phyloP scores from a whole-genome alignment of 768 basidiomycete species.

The Paxillus ammoniavirescens region DNA sequence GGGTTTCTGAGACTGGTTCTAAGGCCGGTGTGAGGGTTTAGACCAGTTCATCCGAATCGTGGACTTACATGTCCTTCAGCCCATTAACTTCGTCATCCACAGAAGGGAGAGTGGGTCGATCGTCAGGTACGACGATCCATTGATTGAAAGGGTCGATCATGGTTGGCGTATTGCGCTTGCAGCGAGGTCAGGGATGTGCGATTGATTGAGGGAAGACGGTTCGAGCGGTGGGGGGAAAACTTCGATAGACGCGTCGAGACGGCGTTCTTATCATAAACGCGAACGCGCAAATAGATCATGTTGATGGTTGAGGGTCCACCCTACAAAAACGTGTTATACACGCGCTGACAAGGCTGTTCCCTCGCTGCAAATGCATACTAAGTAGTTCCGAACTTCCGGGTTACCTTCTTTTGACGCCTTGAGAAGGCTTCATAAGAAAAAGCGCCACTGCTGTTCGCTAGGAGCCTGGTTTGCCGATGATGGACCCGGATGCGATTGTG shows the following conservation, averaged over 20 bases:
- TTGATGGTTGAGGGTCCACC: slow-evolving; percentile 36
- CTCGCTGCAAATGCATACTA: slow-evolving; percentile 15
- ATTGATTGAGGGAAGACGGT: neutral
- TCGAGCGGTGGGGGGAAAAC: slow-evolving; percentile 2
- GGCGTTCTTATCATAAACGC: slow-evolving; percentile 29
- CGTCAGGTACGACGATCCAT: slow-evolving; percentile 17
- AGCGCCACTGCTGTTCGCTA: slow-evolving; percentile 4
- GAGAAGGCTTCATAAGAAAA: slow-evolving; percentile 14
- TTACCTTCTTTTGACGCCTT: slow-evolving; percentile 20
- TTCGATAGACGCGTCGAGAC: slow-evolving; percentile 11
- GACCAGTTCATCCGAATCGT: neutral
- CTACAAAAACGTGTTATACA: slow-evolving; percentile 36
- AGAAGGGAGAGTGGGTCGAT: slow-evolving; percentile 13
- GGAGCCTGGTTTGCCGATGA: slow-evolving; percentile 9
- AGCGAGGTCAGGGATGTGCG: neutral
- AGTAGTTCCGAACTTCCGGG: slow-evolving; percentile 18
- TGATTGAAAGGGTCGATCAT: slow-evolving; percentile 17
- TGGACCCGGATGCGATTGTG: slow-evolving; percentile 10
- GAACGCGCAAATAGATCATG: slow-evolving; percentile 22
- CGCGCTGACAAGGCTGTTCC: slow-evolving; percentile 33
- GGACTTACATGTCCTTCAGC: slow-evolving; percentile 21
- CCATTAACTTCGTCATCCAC: slow-evolving; percentile 22
- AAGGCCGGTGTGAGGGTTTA: slow-evolving; percentile 6
- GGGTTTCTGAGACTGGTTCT: slow-evolving; percentile 3
- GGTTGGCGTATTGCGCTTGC: neutral